A percentile compares a stretch with the other conserved stretches of the same genome.
These are phyloP conservation scores for Spiromastix sp. DNA, from an alignment of 2,329 filamentous ascomycete genomes.

Conservation along the genomic window DNA sequence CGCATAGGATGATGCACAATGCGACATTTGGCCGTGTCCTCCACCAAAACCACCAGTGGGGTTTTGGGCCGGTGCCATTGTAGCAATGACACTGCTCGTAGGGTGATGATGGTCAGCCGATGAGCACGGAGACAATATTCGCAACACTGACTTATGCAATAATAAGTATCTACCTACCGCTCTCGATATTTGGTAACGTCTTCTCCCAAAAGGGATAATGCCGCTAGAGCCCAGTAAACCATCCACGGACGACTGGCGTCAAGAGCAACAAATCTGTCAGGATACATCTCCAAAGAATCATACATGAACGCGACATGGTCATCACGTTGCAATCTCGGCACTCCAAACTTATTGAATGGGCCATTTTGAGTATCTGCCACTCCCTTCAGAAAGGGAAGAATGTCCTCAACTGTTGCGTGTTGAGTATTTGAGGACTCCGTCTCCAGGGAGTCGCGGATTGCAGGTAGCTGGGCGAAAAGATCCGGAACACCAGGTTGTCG, in stretches of 20 bases:
- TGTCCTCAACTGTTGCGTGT: slow-evolving; percentile 56
- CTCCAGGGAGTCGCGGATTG: slow-evolving; percentile 53
- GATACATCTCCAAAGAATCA: slow-evolving; percentile 48
- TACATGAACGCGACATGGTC: slow-evolving; percentile 42
- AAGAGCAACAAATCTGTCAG: slow-evolving; percentile 58
- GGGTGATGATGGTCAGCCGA: slow-evolving; percentile 8
- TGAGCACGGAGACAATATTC: neutral
- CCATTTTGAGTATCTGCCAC: slow-evolving; percentile 38
- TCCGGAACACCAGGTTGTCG: slow-evolving; percentile 23
- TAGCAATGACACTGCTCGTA: slow-evolving; percentile 55
- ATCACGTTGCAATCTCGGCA: slow-evolving; percentile 61
- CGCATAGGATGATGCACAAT: slow-evolving; percentile 84
- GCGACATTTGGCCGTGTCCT: slow-evolving; percentile 81
- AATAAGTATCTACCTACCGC: too few relatives aligned
- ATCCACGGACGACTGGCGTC: slow-evolving; percentile 91
- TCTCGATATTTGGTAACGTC: slow-evolving; percentile 58
- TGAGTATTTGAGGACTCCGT: slow-evolving; percentile 62
- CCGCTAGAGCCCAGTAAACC: slow-evolving; percentile 82
- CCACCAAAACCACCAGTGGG: slow-evolving; percentile 77
- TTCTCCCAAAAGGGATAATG: slow-evolving; percentile 64
- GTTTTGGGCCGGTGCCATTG: slow-evolving; percentile 75
- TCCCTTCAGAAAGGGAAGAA: slow-evolving; percentile 55
- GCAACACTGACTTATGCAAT: too few relatives aligned
- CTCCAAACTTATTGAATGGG: slow-evolving; percentile 57
- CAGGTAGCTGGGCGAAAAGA: slow-evolving; percentile 40